Conservation (phyloP, 2,329 filamentous ascomycete genomes). For the Thelonectria rubi region DNA sequence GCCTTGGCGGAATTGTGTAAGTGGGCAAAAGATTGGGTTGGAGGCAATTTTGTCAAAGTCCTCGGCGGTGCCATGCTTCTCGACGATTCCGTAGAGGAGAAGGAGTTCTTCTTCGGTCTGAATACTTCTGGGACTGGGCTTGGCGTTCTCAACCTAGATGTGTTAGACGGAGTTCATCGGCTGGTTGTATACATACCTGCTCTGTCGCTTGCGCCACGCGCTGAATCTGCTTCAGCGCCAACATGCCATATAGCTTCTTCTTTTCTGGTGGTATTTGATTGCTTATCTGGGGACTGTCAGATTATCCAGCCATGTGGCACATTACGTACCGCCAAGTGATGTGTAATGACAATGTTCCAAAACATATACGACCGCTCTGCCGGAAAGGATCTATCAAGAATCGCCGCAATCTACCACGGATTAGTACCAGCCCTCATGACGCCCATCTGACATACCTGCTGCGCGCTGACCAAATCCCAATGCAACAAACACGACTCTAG, state of each 20-base stretch:
- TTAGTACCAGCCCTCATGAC: conserved; percentile 11
- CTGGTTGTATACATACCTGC: conserved; percentile 41
- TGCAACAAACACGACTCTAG: conserved; percentile 63
- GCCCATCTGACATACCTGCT: conserved; percentile 55
- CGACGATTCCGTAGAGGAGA: conserved; percentile 58
- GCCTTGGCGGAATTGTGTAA: conserved; percentile 55
- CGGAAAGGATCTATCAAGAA: conserved; percentile 61
- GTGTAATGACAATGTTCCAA: conserved; percentile 64
- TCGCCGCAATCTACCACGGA: conserved; percentile 60
- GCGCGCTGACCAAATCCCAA: conserved; percentile 65
- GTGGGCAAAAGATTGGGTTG: conserved; percentile 53
- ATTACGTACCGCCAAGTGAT: conserved; percentile 60
- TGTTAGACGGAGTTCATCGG: not conserved
- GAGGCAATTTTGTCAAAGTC: conserved; percentile 53
- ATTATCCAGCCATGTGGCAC: not conserved
- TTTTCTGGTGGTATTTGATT: conserved; percentile 58
- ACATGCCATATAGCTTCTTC: conserved; percentile 60
- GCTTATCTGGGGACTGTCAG: conserved; percentile 51
- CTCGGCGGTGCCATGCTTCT: conserved; percentile 52
- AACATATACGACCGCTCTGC: conserved; percentile 60
- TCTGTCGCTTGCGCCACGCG: conserved; percentile 58
- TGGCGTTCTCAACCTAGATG: conserved; percentile 34
- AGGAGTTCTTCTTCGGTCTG: conserved; percentile 61
- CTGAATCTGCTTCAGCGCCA: conserved; percentile 62
- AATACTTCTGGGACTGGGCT: conserved; percentile 46